Base-by-base conservation (phyloP, 2,329 filamentous ascomycete genomes). In the Chaetomiaceae sp. region DNA sequence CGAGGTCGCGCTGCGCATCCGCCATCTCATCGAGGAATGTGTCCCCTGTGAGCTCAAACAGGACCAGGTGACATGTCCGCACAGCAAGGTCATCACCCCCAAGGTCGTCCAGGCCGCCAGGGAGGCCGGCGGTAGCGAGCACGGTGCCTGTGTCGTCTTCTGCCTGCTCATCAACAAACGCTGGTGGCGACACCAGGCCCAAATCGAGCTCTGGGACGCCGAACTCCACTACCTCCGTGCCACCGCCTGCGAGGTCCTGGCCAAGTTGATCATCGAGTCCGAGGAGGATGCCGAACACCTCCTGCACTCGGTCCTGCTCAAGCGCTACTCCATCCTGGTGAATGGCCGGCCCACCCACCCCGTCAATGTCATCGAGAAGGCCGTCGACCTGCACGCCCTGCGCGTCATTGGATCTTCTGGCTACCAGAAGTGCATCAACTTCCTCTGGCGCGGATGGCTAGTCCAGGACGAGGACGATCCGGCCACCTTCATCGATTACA, bases 381-480 rank as follows among this genome's bases (percentile, higher is more conserved):
- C 93, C 0, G 90, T 97, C 31, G 93, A 99, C 62, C 72, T 97
- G 21, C 93, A 99, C 66, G 89, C 92, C 1, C 75, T 97, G 40
- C 78, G 81, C 13, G 83, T 99, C 42, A 97, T 97, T 55, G 89
- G 89, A 2, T 92, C 87, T 0, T 90, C 89, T 0, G 92, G 93
- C 21, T 99, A 97, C 67, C 93, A 97, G 59, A 96, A 95, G 71
- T 97, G 92, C 65, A 89, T 97, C 62, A 82, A 78, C 55, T 89
- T 95, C 64, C 82, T 99, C 8, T 99, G 93, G 93, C 82, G 83
- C 55, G 93, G 93, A 19, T 99, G 93, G 93, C 75, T 97, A 8
- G 84, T 96, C n/a, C 93, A 99, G 66, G 89, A 96, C 59, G 90
- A 96, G 61, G 78, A 91, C 44, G 91, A 97, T 60, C 87, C 92